Percentiles rank a stretch among this genome's conserved stretches.
Evolutionary conservation across 2,329 filamentous ascomycete species (phyloP).

Genomic region (Immersiporthe knoxdaviesiana): DNA sequence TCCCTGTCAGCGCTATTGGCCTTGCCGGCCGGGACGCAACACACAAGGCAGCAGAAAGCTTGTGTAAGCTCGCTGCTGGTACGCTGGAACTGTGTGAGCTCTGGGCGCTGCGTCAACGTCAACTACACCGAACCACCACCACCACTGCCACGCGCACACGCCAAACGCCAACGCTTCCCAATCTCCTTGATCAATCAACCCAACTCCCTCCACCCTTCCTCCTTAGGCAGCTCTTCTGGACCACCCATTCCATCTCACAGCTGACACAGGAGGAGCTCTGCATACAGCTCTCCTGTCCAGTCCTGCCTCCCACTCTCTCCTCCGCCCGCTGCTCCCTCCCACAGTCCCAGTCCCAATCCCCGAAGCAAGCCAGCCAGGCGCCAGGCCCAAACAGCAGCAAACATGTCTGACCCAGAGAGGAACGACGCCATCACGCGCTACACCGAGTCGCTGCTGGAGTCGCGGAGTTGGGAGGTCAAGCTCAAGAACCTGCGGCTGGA

Average conservation of each 20-base stretch:
- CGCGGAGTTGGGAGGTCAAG: constrained; percentile 98
- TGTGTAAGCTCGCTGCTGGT: constrained; percentile 40
- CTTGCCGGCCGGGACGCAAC: constrained; percentile 23
- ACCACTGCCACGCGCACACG: not conserved
- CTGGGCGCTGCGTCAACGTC: constrained; percentile 19
- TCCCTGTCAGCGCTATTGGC: not conserved
- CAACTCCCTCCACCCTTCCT: not conserved
- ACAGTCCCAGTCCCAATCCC: constrained; percentile 11
- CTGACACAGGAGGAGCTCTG: not conserved
- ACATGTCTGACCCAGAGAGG: constrained; percentile 62
- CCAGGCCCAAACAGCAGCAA: constrained; percentile 38
- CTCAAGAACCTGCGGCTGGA: constrained; percentile 91
- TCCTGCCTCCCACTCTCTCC: not conserved
- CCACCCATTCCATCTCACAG: not conserved
- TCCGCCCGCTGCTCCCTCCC: constrained; percentile 10
- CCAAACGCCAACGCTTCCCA: not conserved
- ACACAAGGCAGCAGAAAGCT: constrained; percentile 43
- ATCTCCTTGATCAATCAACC: not conserved
- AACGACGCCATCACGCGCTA: constrained; percentile 76
- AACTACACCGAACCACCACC: constrained; percentile 1
- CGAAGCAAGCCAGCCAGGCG: not conserved
- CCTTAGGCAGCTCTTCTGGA: not conserved
- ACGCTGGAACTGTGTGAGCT: not conserved
- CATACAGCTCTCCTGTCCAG: not conserved
- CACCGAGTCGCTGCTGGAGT: constrained; percentile 84